Evolutionary conservation across 2,329 filamentous ascomycete genomes (phyloP), one percentile per base, ranked within the genome.

Genomic region (Aspergillus nomiae): DNA sequence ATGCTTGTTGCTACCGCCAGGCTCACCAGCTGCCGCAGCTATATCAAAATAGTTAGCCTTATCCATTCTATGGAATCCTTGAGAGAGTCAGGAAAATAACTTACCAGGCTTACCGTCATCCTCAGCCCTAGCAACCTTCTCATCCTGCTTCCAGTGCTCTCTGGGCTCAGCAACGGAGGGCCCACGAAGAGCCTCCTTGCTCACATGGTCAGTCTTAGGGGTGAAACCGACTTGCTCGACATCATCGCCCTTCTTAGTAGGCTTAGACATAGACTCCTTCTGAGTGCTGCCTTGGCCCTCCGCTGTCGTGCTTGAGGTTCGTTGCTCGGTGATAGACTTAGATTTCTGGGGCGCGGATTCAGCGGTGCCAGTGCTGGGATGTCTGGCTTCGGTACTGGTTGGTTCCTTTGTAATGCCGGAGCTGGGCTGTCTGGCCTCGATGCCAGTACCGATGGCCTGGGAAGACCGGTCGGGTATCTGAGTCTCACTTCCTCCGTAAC

Each of bases 151-250:
- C 63, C 45, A 28, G 50, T 28, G 12, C 45, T 26, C 30, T 57
- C 21, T 67, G 63, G 1, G 73, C 69, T 7, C 68, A 58, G 6
- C 69, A 66, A 36, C 65, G 65, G 38, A 73, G 67, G 74, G 75
- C 0, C 75, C 75, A 56, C 68, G 60, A 21, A 76, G 66, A 1
- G 74, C 72, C 38, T 76, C 75, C 57, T 71, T 61, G 60, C 73
- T 76, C 30, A 67, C 72, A 36, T 64, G 54, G 32, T 60, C 50
- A 30, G 63, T 63, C 28, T 63, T 30, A 21, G 41, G 46, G 9
- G 56, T 51, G 28, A 60, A 45, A 4, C 53, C 43, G 6, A n/a
- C 54, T 16, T 54, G 7, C 4, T 19, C 50, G 8, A 19, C 28
- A 8, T n/a, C 58, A 45, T 48, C 58, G 46, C 41, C n/a, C 16